Evolutionary conservation across 2,329 filamentous ascomycete species (phyloP), one percentile per base, ranked within the genome.

Genomic region (Scedosporium minutisporum): DNA sequence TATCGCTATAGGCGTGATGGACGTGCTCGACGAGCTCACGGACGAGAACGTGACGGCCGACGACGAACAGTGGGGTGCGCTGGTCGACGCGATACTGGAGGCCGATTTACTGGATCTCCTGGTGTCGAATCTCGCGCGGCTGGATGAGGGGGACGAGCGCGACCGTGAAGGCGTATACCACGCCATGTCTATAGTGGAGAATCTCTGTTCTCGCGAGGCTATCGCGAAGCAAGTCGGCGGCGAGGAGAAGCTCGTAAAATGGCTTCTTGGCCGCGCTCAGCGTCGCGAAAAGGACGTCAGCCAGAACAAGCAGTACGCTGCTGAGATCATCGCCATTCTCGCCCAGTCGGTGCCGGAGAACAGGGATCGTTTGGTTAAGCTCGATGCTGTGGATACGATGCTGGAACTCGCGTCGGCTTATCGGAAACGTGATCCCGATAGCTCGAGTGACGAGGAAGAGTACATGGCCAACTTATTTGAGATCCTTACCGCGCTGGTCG

Each of bases 391-490:
- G 6, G 93, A 99, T 69, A 74, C 82, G 3, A 79, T 96, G 67
- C 85, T 99, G 14, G 91, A 96, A 74, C 81, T 96, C 0, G 83
- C 96, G 0, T 90, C 93, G 1, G 79, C 87, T 1, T 99, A 97
- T 75, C 87, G 95, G 63, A 90, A 89, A 76, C 84, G 87, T 58
- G 93, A 99, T 70, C 95, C 95, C 0, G 83, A 87, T 58, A 93
- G 90, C 70, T 91, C 92, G 64, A 87, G 88, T 38, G 88, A 95
- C 60, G 95, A 97, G 73, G 93, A 96, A 71, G 95, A 99, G 76
- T 97, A 90, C 72, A 90, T 96, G 71, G 91, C 96, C 74, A 96
- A 99, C 67, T 72, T 97, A 0, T 99, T 99, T 72, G 93, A 96
- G 70, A 85, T 87, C 1, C 72, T 97, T 18, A 90, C 90, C 0